phyloP scores from a whole-genome alignment of 1,139 yeast genomes.

The Geotrichum europaeum region DNA sequence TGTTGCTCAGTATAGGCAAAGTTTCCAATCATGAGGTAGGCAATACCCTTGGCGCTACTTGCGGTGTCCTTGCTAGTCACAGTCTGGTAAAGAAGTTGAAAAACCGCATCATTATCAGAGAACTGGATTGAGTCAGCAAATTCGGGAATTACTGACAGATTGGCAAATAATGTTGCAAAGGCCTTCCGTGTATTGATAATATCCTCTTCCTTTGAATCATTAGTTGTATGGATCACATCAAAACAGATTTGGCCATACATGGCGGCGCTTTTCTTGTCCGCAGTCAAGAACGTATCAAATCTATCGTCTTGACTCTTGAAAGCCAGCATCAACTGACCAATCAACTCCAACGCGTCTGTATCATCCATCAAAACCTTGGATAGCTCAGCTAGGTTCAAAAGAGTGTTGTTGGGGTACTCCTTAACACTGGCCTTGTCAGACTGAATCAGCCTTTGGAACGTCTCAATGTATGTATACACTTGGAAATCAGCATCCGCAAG shows the following conservation, averaged over 20 bases:
- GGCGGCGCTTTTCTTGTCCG: background rate
- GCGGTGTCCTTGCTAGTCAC: background rate
- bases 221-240: background rate
- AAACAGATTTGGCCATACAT: background rate
- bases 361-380: background rate
- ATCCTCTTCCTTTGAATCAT: background rate
- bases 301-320: background rate
- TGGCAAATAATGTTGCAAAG: background rate
- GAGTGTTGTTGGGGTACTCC: background rate
- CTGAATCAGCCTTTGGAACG: background rate
- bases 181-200: background rate
- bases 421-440: background rate
- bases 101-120: conserved; percentile 15
- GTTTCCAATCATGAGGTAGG: conserved; percentile 18
- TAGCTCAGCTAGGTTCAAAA: background rate
- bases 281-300: background rate
- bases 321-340: background rate
- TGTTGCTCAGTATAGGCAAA: conserved; percentile 9
- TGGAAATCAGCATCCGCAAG: conserved; percentile 1
- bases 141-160: background rate
- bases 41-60: conserved; percentile 16
- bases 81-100: conserved; percentile 4
- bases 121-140: conserved; percentile 11
- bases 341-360: background rate
- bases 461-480: background rate